phyloP scores from a whole-genome alignment of 495 filamentous ascomycete genomes.

The Podospora fimiseda region DNA sequence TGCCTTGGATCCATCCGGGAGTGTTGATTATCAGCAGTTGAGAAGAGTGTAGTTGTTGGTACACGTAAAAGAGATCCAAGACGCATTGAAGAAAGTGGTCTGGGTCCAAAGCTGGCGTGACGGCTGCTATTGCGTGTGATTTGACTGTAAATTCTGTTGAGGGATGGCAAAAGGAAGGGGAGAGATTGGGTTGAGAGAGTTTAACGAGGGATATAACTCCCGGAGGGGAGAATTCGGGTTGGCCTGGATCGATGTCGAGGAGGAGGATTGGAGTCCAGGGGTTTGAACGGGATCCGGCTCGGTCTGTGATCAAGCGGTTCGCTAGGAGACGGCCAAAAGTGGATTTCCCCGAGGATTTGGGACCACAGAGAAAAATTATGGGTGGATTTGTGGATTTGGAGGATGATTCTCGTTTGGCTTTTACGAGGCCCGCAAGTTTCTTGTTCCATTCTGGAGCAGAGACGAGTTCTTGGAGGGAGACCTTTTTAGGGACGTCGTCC shows the following conservation, averaged over 20 bases:
- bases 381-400: constrained; percentile 20
- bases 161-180: constrained; percentile 70
- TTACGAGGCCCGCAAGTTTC: constrained; percentile 33
- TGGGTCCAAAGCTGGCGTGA: constrained; percentile 63
- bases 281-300: constrained; percentile 19
- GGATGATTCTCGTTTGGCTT: constrained; percentile 33
- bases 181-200: constrained; percentile 58
- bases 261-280: constrained; percentile 45
- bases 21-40: constrained; percentile 70
- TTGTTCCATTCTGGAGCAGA: constrained; percentile 62
- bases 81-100: constrained; percentile 62
- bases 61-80: constrained; percentile 61
- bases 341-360: constrained; percentile 81
- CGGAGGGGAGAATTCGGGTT: constrained; percentile 73
- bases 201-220: constrained; percentile 69
- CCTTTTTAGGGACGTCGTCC: constrained; percentile 36
- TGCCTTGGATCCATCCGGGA: constrained; percentile 75
- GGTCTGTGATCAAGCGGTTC: constrained; percentile 62
- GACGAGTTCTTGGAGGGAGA: constrained; percentile 53
- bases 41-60: constrained; percentile 39
- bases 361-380: constrained; percentile 62
- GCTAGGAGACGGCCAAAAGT: constrained; percentile 71
- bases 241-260: constrained; percentile 77
- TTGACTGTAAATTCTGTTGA: constrained; percentile 32
- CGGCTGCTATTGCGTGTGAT: constrained; percentile 66